Evolutionary conservation across 2,329 filamentous ascomycete genomes (phyloP).

Genomic region (Microdochium paspali): DNA sequence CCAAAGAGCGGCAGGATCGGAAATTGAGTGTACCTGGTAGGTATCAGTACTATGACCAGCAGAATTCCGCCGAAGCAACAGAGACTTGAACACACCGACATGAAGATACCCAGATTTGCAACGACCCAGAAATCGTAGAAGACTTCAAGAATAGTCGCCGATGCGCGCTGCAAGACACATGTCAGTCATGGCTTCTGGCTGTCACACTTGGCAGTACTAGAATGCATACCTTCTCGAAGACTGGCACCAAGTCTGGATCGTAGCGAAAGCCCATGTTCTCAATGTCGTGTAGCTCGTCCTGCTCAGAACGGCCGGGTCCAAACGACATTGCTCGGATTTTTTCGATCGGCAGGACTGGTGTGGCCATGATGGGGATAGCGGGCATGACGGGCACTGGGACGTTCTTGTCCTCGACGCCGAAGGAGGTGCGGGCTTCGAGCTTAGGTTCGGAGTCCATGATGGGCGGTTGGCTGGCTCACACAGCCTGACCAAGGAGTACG

Average conservation of each 20-base stretch:
- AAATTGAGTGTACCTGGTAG: constrained; percentile 8
- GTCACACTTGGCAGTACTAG: not conserved
- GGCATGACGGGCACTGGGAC: not conserved
- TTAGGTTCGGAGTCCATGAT: not conserved
- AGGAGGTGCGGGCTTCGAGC: not conserved
- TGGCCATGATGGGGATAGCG: not conserved
- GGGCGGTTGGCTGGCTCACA: not conserved
- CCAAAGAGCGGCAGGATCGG: constrained; percentile 6
- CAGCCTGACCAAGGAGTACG: no score
- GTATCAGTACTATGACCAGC: no score
- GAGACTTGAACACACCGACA: constrained; percentile 21
- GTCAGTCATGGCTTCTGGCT: not conserved
- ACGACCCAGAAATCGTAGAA: constrained; percentile 54
- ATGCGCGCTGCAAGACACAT: not conserved
- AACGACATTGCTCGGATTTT: constrained; percentile 1
- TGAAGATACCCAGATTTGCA: constrained; percentile 54
- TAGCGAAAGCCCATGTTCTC: constrained; percentile 1
- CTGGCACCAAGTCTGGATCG: not conserved
- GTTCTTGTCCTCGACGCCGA: not conserved
- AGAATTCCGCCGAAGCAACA: no score
- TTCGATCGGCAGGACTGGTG: constrained; percentile 1
- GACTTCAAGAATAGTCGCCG: constrained; percentile 26
- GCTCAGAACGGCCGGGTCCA: not conserved
- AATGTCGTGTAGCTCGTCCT: constrained; percentile 1
- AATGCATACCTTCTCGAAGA: constrained; percentile 2